Conservation (phyloP, 164 flowering plant species). For the Brasenia schreberi region DNA sequence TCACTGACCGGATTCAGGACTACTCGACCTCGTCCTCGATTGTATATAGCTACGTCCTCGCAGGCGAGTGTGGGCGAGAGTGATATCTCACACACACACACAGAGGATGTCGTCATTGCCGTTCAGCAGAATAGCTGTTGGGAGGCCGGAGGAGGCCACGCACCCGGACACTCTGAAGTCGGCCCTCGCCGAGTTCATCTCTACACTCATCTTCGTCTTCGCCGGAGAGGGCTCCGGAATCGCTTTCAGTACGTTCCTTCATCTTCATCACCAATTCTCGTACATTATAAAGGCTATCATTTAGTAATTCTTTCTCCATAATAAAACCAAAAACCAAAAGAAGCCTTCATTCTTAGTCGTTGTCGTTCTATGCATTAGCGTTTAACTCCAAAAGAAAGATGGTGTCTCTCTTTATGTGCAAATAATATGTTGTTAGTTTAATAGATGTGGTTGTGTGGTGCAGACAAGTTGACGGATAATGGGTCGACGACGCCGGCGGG, state of each 20-base stretch:
- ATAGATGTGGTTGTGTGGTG: neutral
- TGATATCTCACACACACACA: neutral
- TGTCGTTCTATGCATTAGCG: no score
- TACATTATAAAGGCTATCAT: neutral
- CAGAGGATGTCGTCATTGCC: conserved; percentile 10
- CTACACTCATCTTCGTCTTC: conserved; percentile 37
- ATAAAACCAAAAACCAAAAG: no score
- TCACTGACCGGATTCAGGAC: neutral
- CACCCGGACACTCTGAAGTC: conserved; percentile 30
- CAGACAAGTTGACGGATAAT: conserved; percentile 27
- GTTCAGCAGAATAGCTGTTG: conserved; percentile 21
- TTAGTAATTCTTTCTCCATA: no score
- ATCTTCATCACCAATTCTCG: neutral
- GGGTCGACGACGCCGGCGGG: conserved; percentile 33
- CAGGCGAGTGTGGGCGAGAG: neutral
- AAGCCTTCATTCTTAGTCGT: no score
- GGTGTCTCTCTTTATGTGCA: no score
- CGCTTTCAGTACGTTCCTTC: conserved; percentile 24
- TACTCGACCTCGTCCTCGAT: neutral
- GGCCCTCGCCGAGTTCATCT: conserved; percentile 38
- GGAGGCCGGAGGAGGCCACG: conserved; percentile 21
- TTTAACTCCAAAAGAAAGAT: no score
- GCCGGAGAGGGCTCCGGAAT: conserved; percentile 45
- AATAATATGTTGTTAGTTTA: no score
- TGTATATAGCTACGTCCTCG: neutral